A percentile compares a stretch with the other conserved stretches of the same genome.
Conservation (phyloP, 164 flowering plant species). For the Liquidambar formosana region DNA sequence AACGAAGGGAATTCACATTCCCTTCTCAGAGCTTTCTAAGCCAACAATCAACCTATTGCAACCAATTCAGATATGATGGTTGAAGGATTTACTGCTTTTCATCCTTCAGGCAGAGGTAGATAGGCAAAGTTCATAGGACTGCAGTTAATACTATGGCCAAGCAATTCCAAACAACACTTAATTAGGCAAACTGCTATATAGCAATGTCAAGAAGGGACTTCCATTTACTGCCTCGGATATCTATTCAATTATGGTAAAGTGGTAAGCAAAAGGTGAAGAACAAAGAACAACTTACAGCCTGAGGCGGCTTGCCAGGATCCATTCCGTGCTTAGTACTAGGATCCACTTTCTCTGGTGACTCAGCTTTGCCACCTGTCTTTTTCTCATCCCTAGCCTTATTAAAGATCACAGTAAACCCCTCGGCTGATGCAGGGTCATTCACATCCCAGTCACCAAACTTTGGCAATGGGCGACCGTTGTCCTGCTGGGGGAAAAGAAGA, state of each 20-base stretch:
- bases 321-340: conserved; percentile 39
- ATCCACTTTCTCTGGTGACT: conserved; percentile 63
- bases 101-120: neutral
- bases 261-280: neutral
- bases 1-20: neutral
- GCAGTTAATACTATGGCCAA: neutral
- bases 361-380: conserved; percentile 83
- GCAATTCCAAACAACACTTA: neutral
- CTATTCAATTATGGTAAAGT: neutral
- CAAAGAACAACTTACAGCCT: conserved; percentile 59
- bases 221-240: neutral
- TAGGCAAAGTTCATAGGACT: neutral
- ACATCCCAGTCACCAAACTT: conserved; percentile 99
- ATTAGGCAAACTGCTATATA: neutral
- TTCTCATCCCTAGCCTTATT: conserved; percentile 95
- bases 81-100: neutral
- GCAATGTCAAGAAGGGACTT: neutral
- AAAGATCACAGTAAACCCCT: conserved; percentile 90
- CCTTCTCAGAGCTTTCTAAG: neutral
- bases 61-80: neutral
- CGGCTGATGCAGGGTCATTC: conserved; percentile 95
- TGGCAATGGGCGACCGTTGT: conserved; percentile 82
- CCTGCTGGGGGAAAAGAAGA: conserved; percentile 40
- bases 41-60: neutral
- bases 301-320: conserved; percentile 61